Percentiles rank a stretch among this genome's conserved stretches.
phyloP scores from a whole-genome alignment of 2,329 filamentous ascomycete genomes.

The Alternaria triticimaculans region DNA sequence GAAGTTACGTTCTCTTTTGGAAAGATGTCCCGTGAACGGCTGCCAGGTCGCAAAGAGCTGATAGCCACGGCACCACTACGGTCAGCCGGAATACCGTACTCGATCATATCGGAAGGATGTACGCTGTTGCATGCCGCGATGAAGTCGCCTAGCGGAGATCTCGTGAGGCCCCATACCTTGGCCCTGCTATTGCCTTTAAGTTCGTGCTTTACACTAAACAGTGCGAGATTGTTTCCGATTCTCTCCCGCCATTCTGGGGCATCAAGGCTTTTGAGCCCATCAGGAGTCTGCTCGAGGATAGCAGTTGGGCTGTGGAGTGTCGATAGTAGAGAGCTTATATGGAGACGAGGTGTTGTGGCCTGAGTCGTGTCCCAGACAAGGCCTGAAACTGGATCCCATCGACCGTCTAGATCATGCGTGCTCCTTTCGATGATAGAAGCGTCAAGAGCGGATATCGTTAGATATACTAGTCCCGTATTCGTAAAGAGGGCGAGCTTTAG shows the following conservation, averaged over 20 bases:
- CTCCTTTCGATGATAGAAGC: slow-evolving; percentile 25
- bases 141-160: slow-evolving; percentile 55
- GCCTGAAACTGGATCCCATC: slow-evolving; percentile 52
- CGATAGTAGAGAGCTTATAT: slow-evolving; percentile 48
- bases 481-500: slow-evolving; percentile 44
- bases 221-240: slow-evolving; percentile 45
- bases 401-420: slow-evolving; percentile 47
- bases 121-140: slow-evolving; percentile 59
- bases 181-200: slow-evolving; percentile 58
- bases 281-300: slow-evolving; percentile 33
- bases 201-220: slow-evolving; percentile 59
- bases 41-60: slow-evolving; percentile 29
- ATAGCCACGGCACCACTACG: slow-evolving; percentile 51
- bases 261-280: slow-evolving; percentile 9
- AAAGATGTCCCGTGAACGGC: slow-evolving; percentile 22
- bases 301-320: slow-evolving; percentile 43
- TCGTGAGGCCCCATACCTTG: slow-evolving; percentile 61
- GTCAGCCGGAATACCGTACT: slow-evolving; percentile 60
- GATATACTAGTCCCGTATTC: slow-evolving; percentile 30
- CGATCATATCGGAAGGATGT: slow-evolving; percentile 64
- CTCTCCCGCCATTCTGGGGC: slow-evolving; percentile 50
- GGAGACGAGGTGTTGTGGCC: slow-evolving; percentile 29
- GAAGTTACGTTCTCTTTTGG: slow-evolving; percentile 30
- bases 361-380: slow-evolving; percentile 39
- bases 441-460: slow-evolving; percentile 33